phyloP scores from a whole-genome alignment of 306 rosid species.

The Cyamopsis tetragonoloba region DNA sequence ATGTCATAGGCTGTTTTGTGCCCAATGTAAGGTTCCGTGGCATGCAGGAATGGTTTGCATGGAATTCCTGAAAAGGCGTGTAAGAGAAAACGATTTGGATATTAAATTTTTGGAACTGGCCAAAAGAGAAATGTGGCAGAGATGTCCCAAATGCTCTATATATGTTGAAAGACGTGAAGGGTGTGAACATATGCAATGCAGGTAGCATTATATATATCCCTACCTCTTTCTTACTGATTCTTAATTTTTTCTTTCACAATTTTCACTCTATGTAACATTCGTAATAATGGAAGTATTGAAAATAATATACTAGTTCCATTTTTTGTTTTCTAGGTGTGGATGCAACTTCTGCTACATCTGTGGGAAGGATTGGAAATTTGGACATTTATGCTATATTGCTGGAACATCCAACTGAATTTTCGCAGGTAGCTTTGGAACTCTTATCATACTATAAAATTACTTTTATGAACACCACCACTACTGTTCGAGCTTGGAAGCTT shows the following conservation, averaged over 20 bases:
- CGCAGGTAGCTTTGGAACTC: too few species aligned
- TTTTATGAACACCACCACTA: too few species aligned
- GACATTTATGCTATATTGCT: not conserved
- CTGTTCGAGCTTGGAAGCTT: too few species aligned
- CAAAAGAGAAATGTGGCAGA: not conserved
- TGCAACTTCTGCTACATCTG: slow-evolving; percentile 21
- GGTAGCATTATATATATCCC: not conserved
- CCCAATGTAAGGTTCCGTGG: slow-evolving; percentile 28
- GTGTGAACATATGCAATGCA: not conserved
- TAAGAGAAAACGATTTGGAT: not conserved
- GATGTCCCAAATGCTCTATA: not conserved
- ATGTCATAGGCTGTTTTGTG: slow-evolving; percentile 21
- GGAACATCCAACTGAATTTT: too few species aligned
- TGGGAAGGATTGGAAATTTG: slow-evolving; percentile 9
- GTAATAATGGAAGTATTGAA: not conserved
- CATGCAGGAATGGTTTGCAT: not conserved
- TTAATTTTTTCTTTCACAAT: not conserved
- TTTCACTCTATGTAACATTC: not conserved
- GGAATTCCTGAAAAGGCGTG: not conserved
- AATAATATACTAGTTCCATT: not conserved
- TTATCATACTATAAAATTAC: too few species aligned
- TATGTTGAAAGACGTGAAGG: not conserved
- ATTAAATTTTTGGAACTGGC: not conserved
- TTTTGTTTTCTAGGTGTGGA: slow-evolving; percentile 6
- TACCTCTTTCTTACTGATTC: too few species aligned